These are phyloP conservation scores for Lasiosphaeria miniovina DNA, from an alignment of 495 filamentous ascomycete genomes.

Conservation along the genomic window DNA sequence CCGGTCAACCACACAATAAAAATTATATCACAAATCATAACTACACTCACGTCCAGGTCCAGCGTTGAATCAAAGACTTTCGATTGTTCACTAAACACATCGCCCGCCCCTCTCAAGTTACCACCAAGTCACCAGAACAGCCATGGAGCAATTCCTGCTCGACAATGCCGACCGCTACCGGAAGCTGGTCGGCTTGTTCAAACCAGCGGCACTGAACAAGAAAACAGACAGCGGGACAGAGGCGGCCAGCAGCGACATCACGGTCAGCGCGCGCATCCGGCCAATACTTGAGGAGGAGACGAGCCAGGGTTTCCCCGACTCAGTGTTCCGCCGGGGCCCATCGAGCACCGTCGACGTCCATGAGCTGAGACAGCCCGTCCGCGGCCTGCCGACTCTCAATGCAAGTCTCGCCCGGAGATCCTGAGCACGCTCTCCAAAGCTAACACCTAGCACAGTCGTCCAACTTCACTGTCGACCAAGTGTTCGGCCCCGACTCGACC, in stretches of 20 bases:
- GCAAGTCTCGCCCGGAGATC: conserved; percentile 4
- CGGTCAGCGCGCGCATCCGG: conserved; percentile 21
- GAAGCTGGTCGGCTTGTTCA: conserved; percentile 19
- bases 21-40: no score
- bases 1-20: no score
- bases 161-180: conserved; percentile 23
- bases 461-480: conserved; percentile 20
- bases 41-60: no score
- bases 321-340: conserved; percentile 11
- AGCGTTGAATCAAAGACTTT: no score
- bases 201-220: conserved; percentile 8
- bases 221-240: neutral
- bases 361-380: conserved; percentile 15
- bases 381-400: conserved; percentile 15
- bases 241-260: conserved; percentile 11
- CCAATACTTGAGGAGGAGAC: conserved; percentile 23
- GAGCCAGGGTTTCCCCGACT: conserved; percentile 14
- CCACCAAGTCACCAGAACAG: neutral
- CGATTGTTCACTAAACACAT: no score
- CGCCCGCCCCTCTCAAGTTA: no score
- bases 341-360: conserved; percentile 19
- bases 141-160: conserved; percentile 25
- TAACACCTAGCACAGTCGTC: conserved; percentile 9
- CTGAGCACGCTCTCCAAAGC: no score
- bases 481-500: conserved; percentile 18